Conservation (phyloP, 306 rosid genomes). For the Citrullus colocynthis region DNA sequence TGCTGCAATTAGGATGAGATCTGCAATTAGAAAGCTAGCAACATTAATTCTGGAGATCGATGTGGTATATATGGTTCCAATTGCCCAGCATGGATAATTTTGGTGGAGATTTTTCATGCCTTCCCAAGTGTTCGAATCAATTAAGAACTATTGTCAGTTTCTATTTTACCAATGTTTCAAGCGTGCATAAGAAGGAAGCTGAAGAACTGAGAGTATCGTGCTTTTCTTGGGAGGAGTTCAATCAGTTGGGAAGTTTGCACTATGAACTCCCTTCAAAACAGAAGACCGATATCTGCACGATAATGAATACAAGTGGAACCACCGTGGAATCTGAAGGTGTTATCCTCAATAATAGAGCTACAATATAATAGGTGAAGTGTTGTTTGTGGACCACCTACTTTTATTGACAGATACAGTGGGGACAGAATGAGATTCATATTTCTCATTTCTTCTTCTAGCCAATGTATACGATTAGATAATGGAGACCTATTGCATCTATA, state of each 20-base stretch:
- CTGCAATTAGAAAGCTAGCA: constrained; percentile 53
- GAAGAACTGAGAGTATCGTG: constrained; percentile 60
- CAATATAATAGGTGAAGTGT: constrained; percentile 59
- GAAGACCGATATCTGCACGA: constrained; percentile 50
- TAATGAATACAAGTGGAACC: constrained; percentile 96
- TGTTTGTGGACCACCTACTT: constrained; percentile 63
- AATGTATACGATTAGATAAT: constrained; percentile 71
- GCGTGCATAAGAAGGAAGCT: constrained; percentile 64
- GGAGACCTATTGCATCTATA: constrained; percentile 69
- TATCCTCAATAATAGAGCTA: constrained; percentile 52
- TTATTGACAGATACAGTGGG: constrained; percentile 57
- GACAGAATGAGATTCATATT: constrained; percentile 66
- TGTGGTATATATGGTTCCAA: constrained; percentile 81
- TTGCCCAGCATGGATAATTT: constrained; percentile 68
- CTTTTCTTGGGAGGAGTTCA: constrained; percentile 77
- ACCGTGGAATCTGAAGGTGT: constrained; percentile 95
- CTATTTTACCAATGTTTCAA: constrained; percentile 29
- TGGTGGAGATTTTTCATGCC: constrained; percentile 81
- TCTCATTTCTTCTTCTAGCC: constrained; percentile 82
- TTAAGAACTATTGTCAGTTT: constrained; percentile 85
- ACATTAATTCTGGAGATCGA: constrained; percentile 63
- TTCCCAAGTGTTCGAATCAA: constrained; percentile 44
- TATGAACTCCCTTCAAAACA: constrained; percentile 47
- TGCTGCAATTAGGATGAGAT: constrained; percentile 42
- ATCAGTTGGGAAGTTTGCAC: constrained; percentile 49